Base-by-base conservation (phyloP, 2,329 filamentous ascomycete genomes). In the Thielaviopsis musarum region DNA sequence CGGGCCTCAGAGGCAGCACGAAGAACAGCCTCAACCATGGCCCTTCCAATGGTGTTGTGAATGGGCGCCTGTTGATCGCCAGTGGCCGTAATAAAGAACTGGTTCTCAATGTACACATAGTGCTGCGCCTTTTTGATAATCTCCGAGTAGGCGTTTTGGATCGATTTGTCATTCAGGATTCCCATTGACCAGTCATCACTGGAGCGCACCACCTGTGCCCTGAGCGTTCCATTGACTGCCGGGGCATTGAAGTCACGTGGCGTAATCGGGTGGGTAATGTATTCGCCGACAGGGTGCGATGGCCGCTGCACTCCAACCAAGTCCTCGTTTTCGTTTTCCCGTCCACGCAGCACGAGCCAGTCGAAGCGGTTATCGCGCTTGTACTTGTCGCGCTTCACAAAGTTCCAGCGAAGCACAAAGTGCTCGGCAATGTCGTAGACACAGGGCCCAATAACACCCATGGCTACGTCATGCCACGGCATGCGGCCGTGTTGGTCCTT, bases 391-490 rank as follows among this genome's bases (percentile, higher is more conserved):
- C 91, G 83, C 73, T 97, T 97, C 72, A 91, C 78, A 66, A 95
- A 95, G 68, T 98, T 97, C 93, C 91, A 97, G 38, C 93, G 82
- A 53, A 96, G 74, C 9, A 95, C 83, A 66, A 97, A 98, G 69
- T 97, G 91, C 71, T 96, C 91, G 0, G 91, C 91, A 65, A 98
- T 93, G 67, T 97, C 91, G 68, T 91, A 90, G 12, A 95, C 88
- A 64, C 84, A 88, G 19, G 91, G 88, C 0, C 93, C 91, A 61
- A 93, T 80, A n/a, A 96, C 66, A 13, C 86, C 90, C 87, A 97
- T 94, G 10, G 88, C 79, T 2, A 96, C 90, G 69, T 98, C 93
- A 68, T 97, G 91, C 93, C 93, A 98, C 0, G 91, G 91, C 93
- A 98, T 97, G 30, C 93, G 85, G 7, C 91, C 91, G 66, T 85